Evolutionary conservation across 495 filamentous ascomycete genomes (phyloP).

Genomic region (Rhypophila decipiens): DNA sequence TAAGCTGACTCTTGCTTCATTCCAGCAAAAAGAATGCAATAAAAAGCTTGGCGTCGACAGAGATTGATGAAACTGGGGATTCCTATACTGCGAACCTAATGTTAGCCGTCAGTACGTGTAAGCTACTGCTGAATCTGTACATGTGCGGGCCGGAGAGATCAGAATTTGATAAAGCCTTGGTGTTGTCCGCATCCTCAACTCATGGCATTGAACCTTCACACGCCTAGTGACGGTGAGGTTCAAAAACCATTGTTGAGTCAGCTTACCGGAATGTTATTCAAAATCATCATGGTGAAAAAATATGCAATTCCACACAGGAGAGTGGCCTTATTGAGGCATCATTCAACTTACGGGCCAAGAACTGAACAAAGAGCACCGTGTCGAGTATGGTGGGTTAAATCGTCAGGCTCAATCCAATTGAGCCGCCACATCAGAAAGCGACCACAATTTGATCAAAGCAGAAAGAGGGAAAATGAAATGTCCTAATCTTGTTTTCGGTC

Average conservation of each 20-base stretch:
- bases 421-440: too few species aligned
- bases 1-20: too few species aligned
- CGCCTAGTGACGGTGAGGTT: background rate
- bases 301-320: background rate
- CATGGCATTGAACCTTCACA: constrained; percentile 12
- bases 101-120: constrained; percentile 11
- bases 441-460: too few species aligned
- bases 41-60: background rate
- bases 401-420: too few species aligned
- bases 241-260: constrained; percentile 26
- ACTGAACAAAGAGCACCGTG: background rate
- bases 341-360: background rate
- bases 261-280: constrained; percentile 30
- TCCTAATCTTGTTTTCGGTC: constrained; percentile 70
- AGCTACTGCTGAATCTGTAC: background rate
- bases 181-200: constrained; percentile 25
- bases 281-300: constrained; percentile 20
- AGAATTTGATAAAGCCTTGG: constrained; percentile 17
- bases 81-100: background rate
- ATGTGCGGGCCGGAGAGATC: constrained; percentile 8
- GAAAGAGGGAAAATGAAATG: constrained; percentile 24
- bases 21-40: background rate
- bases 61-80: background rate
- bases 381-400: background rate
- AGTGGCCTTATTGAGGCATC: too few species aligned